Base-by-base conservation (phyloP, 345 rosid genomes). In the Mallotus nudiflorus region DNA sequence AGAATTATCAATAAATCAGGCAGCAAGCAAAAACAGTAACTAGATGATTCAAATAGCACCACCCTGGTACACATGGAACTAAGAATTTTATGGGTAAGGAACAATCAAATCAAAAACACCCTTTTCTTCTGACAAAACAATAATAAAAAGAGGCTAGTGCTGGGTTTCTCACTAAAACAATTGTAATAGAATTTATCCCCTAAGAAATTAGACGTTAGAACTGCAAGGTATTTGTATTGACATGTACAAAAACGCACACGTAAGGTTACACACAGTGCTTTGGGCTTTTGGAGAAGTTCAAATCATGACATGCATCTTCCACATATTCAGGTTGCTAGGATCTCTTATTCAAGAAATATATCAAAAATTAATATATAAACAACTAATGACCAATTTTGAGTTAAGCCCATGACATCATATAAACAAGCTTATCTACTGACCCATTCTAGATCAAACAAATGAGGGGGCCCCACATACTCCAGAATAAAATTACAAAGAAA, bases 21-120 rank as follows among this genome's bases (percentile, higher is more conserved):
- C 1, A 58, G 48, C 31, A 69, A 15, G 22, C 39, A 70, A 58
- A 70, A 9, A 50, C 25, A 15, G 25, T 35, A 45, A 51, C 61
- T 27, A 18, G 14, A 7, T 48, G 48, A n/a, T 6, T 62, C 46
- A 19, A 33, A 71, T 15, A 24, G 28, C 35, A 9, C 13, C 44
- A 49, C 29, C 15, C 39, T 18, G 6, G 45, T n/a, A n/a, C 6
- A 4, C 25, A 51, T 33, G 28, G 31, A 66, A 66, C 33, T 31
- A 66, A n/a, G n/a, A 16, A 37, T 49, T 48, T 51, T 22, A 51
- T 50, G 69, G 31, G 42, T 20, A 49, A 52, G 59, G 18, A 37
- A 24, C 31, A 33, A 18, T 10, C 20, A 22, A 48, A 16, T 39
- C 28, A 49, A 35, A 20, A 12, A 56, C 11, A 19, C 7, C 45